phyloP scores from a whole-genome alignment of 2,329 filamentous ascomycete genomes.

The Gaeumannomyces sp. region DNA sequence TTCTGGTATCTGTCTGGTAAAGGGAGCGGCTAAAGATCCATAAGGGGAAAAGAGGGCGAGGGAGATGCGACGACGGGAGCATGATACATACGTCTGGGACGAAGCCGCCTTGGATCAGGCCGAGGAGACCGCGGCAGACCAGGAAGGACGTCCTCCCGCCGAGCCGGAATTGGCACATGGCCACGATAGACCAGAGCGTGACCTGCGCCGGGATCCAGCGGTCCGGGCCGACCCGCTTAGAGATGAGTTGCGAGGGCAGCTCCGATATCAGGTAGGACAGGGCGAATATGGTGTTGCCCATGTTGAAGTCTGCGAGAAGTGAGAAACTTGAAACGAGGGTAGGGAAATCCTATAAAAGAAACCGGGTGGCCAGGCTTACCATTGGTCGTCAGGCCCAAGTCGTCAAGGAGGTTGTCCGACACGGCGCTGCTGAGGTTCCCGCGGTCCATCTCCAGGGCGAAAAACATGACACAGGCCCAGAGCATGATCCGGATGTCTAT shows the following conservation, averaged over 20 bases:
- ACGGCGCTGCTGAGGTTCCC: constrained; percentile 30
- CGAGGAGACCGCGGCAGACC: constrained; percentile 25
- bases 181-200: constrained; percentile 27
- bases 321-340: constrained; percentile 20
- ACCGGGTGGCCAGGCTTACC: background rate
- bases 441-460: constrained; percentile 30
- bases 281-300: constrained; percentile 49
- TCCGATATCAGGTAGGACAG: constrained; percentile 51
- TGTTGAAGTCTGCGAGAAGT: constrained; percentile 37
- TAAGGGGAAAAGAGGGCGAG: too few relatives aligned
- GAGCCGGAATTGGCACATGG: constrained; percentile 25
- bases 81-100: constrained; percentile 23
- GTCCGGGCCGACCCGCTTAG: constrained; percentile 40
- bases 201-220: constrained; percentile 32
- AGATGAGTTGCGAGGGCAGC: constrained; percentile 54
- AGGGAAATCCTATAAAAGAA: constrained; percentile 15
- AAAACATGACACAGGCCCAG: constrained; percentile 29
- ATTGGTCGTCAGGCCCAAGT: constrained; percentile 28
- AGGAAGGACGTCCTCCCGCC: constrained; percentile 23
- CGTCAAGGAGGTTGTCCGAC: constrained; percentile 26
- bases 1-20: too few relatives aligned
- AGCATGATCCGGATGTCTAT: constrained; percentile 36
- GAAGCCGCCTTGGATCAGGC: constrained; percentile 29
- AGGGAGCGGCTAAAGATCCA: too few relatives aligned
- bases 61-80: too few relatives aligned